phyloP scores from a whole-genome alignment of 257 asterid genomes.

The Coffea eugenioides region DNA sequence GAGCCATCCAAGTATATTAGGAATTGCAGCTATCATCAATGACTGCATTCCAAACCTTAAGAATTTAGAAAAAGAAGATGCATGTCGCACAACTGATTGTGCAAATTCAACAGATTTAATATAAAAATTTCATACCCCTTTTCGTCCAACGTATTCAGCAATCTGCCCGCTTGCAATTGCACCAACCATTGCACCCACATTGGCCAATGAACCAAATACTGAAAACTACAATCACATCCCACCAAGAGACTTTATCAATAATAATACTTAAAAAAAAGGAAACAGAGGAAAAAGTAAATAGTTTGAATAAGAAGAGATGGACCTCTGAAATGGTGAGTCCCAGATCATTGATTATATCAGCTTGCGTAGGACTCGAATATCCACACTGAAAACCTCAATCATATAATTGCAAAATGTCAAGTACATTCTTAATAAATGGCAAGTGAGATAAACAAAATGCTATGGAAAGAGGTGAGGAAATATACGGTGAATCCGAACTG shows the following conservation, averaged over 20 bases:
- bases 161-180: slow-evolving; percentile 92
- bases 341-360: slow-evolving; percentile 61
- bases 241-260: not conserved
- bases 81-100: not conserved
- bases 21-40: slow-evolving; percentile 79
- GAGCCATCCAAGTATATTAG: slow-evolving; percentile 88
- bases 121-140: slow-evolving; percentile 57
- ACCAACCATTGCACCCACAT: slow-evolving; percentile 94
- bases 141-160: slow-evolving; percentile 78
- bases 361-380: slow-evolving; percentile 76
- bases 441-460: not conserved
- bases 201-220: slow-evolving; percentile 81
- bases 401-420: not conserved
- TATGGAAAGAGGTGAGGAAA: not conserved
- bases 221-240: slow-evolving; percentile 51
- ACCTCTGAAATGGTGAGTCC: slow-evolving; percentile 78
- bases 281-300: not conserved
- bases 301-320: not conserved
- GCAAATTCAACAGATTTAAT: not conserved
- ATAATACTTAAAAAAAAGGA: slow-evolving; percentile 1
- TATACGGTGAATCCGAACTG: slow-evolving; percentile 74
- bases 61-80: not conserved
- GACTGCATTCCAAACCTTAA: slow-evolving; percentile 55
- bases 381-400: slow-evolving; percentile 54
- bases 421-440: not conserved